These are phyloP conservation scores for Camellia sinensis DNA, from an alignment of 148 eudicot genomes.

Conservation along the genomic window DNA sequence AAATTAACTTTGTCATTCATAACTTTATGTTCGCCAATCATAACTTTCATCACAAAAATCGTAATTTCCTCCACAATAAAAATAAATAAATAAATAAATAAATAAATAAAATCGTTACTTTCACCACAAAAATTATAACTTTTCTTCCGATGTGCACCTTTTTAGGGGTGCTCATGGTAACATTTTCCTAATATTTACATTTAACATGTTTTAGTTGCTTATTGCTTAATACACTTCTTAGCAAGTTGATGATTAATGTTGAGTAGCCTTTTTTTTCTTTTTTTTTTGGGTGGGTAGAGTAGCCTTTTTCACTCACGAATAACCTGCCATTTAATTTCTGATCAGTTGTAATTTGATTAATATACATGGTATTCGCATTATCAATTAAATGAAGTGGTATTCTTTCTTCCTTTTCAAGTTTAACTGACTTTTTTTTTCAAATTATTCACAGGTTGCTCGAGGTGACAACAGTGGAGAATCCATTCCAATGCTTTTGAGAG, in stretches of 20 bases:
- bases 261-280: neutral
- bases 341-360: neutral
- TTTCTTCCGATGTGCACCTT: no score
- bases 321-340: neutral
- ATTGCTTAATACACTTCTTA: no score
- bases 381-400: neutral
- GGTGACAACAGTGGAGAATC: conserved; percentile 79
- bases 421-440: neutral
- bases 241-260: neutral
- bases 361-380: neutral
- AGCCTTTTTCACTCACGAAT: neutral
- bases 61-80: no score
- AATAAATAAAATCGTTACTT: no score
- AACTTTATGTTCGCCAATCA: no score
- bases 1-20: no score
- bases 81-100: no score
- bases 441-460: conserved; percentile 65
- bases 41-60: no score
- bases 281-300: neutral
- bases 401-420: neutral
- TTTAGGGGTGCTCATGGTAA: no score
- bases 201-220: no score
- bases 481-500: conserved; percentile 83
- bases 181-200: no score
- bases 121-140: no score